Percentiles rank a stretch among this genome's conserved stretches.
Evolutionary conservation across 371 early-diverging fungal species (phyloP).

Genomic region (Lichtheimia hyalospora): DNA sequence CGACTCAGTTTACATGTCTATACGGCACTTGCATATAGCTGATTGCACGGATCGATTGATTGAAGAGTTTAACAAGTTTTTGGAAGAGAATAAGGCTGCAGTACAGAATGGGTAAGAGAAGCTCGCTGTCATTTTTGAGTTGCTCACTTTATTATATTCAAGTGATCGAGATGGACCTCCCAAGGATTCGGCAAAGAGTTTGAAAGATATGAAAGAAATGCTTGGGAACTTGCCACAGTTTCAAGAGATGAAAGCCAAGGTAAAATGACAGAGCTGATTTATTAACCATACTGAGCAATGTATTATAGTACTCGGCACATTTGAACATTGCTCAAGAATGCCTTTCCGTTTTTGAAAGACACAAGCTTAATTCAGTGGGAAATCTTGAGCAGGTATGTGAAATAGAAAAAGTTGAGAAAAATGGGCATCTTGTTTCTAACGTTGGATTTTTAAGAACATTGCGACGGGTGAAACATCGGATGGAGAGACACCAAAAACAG

Average conservation of each 20-base stretch:
- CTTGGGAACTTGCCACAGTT: slow-evolving; percentile 90
- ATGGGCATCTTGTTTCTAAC: neutral
- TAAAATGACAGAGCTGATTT: slow-evolving; percentile 9
- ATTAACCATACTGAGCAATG: neutral
- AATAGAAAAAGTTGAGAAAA: neutral
- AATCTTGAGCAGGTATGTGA: slow-evolving; percentile 75
- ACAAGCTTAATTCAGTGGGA: slow-evolving; percentile 73
- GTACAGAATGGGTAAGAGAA: slow-evolving; percentile 39
- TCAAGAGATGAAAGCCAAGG: slow-evolving; percentile 88
- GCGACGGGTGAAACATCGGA: slow-evolving; percentile 88
- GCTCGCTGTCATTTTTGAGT: neutral
- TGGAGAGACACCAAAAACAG: slow-evolving; percentile 76
- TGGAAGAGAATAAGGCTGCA: slow-evolving; percentile 57
- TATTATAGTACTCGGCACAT: slow-evolving; percentile 82
- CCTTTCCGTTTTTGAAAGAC: slow-evolving; percentile 75
- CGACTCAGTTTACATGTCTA: slow-evolving; percentile 77
- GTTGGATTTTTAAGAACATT: slow-evolving; percentile 60
- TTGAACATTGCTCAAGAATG: slow-evolving; percentile 92
- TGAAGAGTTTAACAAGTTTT: slow-evolving; percentile 80
- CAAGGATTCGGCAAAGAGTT: slow-evolving; percentile 62
- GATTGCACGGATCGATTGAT: slow-evolving; percentile 85
- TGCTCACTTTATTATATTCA: neutral
- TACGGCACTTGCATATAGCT: slow-evolving; percentile 93
- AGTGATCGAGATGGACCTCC: slow-evolving; percentile 25
- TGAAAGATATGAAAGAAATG: slow-evolving; percentile 90